Evolutionary conservation across 192 early-diverging fungal genomes (phyloP).

Genomic region (Umbelopsis sp.): DNA sequence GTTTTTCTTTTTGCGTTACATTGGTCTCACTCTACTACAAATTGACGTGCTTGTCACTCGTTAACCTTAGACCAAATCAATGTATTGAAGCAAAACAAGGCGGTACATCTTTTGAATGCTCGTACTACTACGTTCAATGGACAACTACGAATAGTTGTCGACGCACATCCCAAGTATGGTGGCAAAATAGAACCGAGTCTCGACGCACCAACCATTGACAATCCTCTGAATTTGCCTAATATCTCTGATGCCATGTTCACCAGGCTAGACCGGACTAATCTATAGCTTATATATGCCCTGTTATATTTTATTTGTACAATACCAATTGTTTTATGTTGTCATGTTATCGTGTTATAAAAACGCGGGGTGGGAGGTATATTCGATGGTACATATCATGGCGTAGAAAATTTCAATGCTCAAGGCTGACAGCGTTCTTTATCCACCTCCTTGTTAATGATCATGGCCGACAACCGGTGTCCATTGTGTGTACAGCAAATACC

Average conservation of each 20-base stretch:
- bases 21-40: neutral
- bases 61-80: neutral
- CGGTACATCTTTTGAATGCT: neutral
- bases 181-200: neutral
- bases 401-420: too few relatives aligned
- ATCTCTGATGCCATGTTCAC: slow-evolving; percentile 1
- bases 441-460: neutral
- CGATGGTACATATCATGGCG: too few relatives aligned
- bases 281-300: neutral
- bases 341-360: too few relatives aligned
- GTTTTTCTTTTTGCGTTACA: neutral
- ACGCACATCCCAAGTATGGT: neutral
- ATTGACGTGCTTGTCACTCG: too few relatives aligned
- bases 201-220: neutral
- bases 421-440: neutral
- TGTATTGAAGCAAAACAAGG: neutral
- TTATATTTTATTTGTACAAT: neutral
- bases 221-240: neutral
- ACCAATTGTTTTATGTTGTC: neutral
- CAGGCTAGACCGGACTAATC: neutral
- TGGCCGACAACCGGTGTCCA: slow-evolving; percentile 1
- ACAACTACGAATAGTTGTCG: neutral
- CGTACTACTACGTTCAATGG: neutral
- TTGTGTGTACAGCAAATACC: neutral
- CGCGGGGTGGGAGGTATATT: too few relatives aligned